Base-by-base conservation (phyloP, 192 early-diverging fungal genomes). In the Coemansia umbellata region DNA sequence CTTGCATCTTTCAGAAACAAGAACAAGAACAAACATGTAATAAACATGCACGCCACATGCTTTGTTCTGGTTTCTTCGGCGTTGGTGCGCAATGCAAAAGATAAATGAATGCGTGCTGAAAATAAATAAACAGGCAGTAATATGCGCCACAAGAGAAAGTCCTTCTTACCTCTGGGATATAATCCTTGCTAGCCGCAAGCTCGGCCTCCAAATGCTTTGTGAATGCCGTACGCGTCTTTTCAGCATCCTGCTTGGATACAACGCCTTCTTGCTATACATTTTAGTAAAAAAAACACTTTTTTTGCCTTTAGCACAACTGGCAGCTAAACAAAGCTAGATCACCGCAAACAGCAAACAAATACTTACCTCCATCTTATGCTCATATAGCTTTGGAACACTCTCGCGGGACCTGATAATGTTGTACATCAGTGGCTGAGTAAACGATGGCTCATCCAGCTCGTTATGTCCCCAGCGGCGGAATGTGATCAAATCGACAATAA, bases 401-500 rank as follows among this genome's bases (percentile, higher is more conserved):
- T 83, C 83, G 37, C 91, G 85, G 0, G 81, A 63, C 27, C 95
- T 82, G 57, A 98, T 98, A 42, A 87, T 91, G 53, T 88, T 85
- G 81, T 98, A 98, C 95, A 98, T 98, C 35, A 83, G 65, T 5
- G 95, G 95, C 65, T 98, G 95, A 0, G 95, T 98, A 66, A 92
- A 96, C 40, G 88, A 91, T 18, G 95, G 95, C 78, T 98, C 95
- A 53, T 98, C 95, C 10, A 98, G 77, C 63, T 98, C 95, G 57
- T 98, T 98, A 76, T 98, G 95, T 6, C 95, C 95, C 92, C 92
- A 91, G 40, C 93, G 86, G 43, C 95, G 88, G 80, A 94, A 98
- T 15, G 89, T 87, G 68, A 96, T 91, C 69, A 98, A 50, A 54
- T 98, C 95, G 35, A 98, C 72, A 22, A 98, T 94, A 22, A 96